Base-by-base conservation (phyloP, 1,284 basidiomycete species). In the Boletus semigastroideus region DNA sequence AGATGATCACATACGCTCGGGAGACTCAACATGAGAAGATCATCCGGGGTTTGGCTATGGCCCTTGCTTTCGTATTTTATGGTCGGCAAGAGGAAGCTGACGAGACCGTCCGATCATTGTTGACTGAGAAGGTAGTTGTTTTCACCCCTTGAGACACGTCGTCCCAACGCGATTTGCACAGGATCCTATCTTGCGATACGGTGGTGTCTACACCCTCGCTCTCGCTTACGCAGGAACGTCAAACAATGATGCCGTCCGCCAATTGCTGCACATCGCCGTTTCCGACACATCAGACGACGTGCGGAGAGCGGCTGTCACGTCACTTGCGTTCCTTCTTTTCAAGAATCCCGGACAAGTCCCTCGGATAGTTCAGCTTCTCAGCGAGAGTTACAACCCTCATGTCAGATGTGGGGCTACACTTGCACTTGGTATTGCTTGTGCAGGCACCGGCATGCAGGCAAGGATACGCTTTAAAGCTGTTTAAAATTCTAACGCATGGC, bases 11-110 rank as follows among this genome's bases (percentile, higher is more conserved):
- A 42, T 98, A 98, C 66, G 93, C 95, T 20, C 82, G 88, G 55
- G 95, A 98, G 68, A 98, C 95, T 1, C 92, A 95, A 64, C 95
- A 98, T 68, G 95, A 98, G 77, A 98, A 98, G 76, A 98, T 98
- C 64, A 97, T 98, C 55, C 86, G 95, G 47, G 93, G 94, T 62
- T 78, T 98, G 54, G 92, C 93, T 13, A 80, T 98, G 59, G 95
- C 94, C 38, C 78, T 94, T 46, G 92, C 92, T 2, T 90, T 98
- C 67, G 80, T 96, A 55, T 92, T 84, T 72, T 98, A 96, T 59
- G 93, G 92, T 44, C 83, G 87, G 52, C 92, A 95, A 68, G 93
- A 96, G 66, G 83, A 90, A 61, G 94, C 95, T 9, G 86, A 96
- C 55, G 75, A 75, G 19, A 87, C 89, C 2, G 82, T 95, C 55